A percentile compares a stretch with the other conserved stretches of the same genome.
Evolutionary conservation across 768 basidiomycete genomes (phyloP).

Genomic region (Mycena crocata): DNA sequence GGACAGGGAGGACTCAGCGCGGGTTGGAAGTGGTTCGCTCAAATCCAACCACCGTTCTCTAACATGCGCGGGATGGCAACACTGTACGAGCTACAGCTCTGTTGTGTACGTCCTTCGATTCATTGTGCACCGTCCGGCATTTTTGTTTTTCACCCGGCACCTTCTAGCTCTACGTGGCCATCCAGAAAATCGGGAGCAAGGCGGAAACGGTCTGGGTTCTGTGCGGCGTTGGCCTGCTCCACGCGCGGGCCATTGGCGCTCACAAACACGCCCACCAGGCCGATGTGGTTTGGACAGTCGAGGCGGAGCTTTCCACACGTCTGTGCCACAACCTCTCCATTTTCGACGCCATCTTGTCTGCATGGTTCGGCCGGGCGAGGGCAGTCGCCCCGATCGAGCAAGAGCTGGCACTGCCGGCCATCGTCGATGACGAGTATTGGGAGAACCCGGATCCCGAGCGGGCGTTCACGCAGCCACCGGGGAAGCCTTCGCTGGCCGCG

Average conservation of each 20-base stretch:
- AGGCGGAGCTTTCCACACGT: constrained; percentile 56
- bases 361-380: constrained; percentile 63
- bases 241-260: constrained; percentile 59
- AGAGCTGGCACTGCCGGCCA: constrained; percentile 61
- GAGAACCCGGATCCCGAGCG: constrained; percentile 48
- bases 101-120: constrained; percentile 51
- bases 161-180: constrained; percentile 49
- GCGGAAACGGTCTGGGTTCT: constrained; percentile 57
- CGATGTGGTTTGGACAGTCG: constrained; percentile 47
- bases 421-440: constrained; percentile 67
- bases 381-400: constrained; percentile 48
- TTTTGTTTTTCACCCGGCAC: neutral
- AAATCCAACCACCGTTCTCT: constrained; percentile 63
- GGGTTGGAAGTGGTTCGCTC: constrained; percentile 56
- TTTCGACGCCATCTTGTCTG: constrained; percentile 45
- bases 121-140: constrained; percentile 37
- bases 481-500: constrained; percentile 51
- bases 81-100: constrained; percentile 69
- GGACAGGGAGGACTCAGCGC: constrained; percentile 43
- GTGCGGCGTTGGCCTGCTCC: constrained; percentile 57
- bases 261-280: constrained; percentile 50
- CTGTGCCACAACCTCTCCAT: constrained; percentile 44
- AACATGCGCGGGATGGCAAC: constrained; percentile 56
- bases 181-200: constrained; percentile 51
- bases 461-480: constrained; percentile 61